These are phyloP conservation scores for Penicillium sp. DNA, from an alignment of 2,329 filamentous ascomycete species.

Conservation along the genomic window DNA sequence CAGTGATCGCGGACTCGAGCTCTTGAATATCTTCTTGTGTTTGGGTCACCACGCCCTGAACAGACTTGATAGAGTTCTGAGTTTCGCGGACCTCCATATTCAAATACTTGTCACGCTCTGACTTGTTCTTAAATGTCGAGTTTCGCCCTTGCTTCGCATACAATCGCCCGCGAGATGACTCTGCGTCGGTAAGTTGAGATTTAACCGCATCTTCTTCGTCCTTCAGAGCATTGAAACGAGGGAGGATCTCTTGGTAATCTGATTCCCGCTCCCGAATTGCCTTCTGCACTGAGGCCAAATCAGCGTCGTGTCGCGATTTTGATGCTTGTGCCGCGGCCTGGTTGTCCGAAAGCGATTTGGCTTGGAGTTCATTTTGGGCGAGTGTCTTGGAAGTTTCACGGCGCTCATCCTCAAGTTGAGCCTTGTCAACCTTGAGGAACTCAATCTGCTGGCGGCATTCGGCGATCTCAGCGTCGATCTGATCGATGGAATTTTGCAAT, in stretches of 20 bases:
- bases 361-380: conserved; percentile 82
- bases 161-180: conserved; percentile 73
- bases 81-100: conserved; percentile 78
- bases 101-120: conserved; percentile 82
- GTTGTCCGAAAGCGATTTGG: conserved; percentile 79
- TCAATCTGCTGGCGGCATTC: conserved; percentile 81
- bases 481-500: conserved; percentile 75
- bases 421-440: conserved; percentile 78
- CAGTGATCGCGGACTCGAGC: conserved; percentile 69
- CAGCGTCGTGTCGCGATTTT: conserved; percentile 68
- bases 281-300: conserved; percentile 69
- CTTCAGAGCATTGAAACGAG: conserved; percentile 73
- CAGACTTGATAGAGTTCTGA: conserved; percentile 71
- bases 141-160: conserved; percentile 91
- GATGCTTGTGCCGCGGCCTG: conserved; percentile 76
- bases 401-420: conserved; percentile 86
- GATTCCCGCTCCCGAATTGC: conserved; percentile 75
- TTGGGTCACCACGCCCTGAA: conserved; percentile 82
- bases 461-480: conserved; percentile 76
- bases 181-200: conserved; percentile 72
- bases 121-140: conserved; percentile 83
- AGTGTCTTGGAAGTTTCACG: conserved; percentile 75
- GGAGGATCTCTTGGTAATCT: conserved; percentile 73
- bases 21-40: conserved; percentile 78
- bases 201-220: conserved; percentile 71